Evolutionary conservation across 148 eudicot genomes (phyloP), one percentile per base, ranked within the genome.

Genomic region (Amaranthus palmeri): DNA sequence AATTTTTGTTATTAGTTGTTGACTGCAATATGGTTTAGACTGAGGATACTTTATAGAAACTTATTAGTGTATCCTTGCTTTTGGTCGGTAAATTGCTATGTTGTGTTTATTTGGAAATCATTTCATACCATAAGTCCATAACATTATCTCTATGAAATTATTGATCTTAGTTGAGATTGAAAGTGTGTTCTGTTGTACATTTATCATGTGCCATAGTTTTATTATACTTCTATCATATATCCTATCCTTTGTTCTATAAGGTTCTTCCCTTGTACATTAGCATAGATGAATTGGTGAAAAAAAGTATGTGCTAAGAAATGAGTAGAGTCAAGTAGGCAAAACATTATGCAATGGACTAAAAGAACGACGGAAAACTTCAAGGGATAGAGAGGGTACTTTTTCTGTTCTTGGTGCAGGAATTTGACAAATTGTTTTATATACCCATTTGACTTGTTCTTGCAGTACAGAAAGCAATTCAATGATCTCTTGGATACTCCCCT

Each of bases 401-500:
- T 45, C 49, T 11, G 7, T 25, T 44, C 3, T 9, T 18, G 8
- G 11, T 12, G 10, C 18, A 17, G 3, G 48, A 50, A 48, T 18
- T 72, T 41, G 41, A 46, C 41, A 53, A 58, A 48, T 40, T 42
- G 13, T 18, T 53, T 79, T 47, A 74, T 70, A 64, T 51, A 56
- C 18, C 42, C 13, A 10, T 65, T 25, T 70, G 12, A 13, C 57
- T 83, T 73, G 69, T 25, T 58, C 53, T 83, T 91, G 89, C 97
- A 95, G 98, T 91, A 91, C 79, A 88, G 90, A 84, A 91, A 79
- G 86, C 88, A 88, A 76, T 55, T 95, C 41, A 81, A 63, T 81
- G 85, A 83, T 78, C 85, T 91, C 80, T 71, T 85, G 72, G 84
- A 88, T 60, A 78, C 97, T 58, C 96, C 97, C 5, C 12, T 95